Base-by-base conservation (phyloP, 192 early-diverging fungal species). In the Pilobolus umbonatus region DNA sequence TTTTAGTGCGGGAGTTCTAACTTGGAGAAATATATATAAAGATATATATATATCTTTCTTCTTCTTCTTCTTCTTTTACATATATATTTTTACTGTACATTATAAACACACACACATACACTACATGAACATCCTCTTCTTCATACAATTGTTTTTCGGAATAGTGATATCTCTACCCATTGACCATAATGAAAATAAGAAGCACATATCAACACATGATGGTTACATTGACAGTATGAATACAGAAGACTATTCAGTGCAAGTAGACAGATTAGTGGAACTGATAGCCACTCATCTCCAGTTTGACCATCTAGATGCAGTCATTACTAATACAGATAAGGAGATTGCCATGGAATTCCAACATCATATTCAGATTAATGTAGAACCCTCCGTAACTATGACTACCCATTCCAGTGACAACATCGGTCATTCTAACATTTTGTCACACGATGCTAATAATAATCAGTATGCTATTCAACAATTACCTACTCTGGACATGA, bases 231-330 rank as follows among this genome's bases (percentile, higher is more conserved):
- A n/a, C n/a, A n/a, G n/a, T n/a, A n/a, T n/a, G n/a, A n/a, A n/a
- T n/a, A n/a, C 45, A 15, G 43, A 46, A 10, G 10, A 36, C 5
- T 51, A 34, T 36, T 28, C 30, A 10, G 49, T 65, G 1, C 55
- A 65, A 21, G 24, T 58, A 2, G 64, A 65, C 8, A 55, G 34
- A 2, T 25, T 65, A 24, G 47, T 42, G 24, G 47, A 65, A 7
- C 48, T 52, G 8, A 52, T 65, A n/a, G 38, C 64, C 2, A 65
- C 64, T 3, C 64, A 65, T 45, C 46, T 57, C 25, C 46, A 65
- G 30, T 65, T 58, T 52, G 64, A 65, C 15, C 64, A 65, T 36
- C 49, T 65, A 21, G 64, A 65, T 44, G 48, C 55, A 21, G 57
- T 65, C n/a, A 21, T 52, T 7, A 50, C 32, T 28, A 25, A 39